Conservation (phyloP, 768 basidiomycete species). For the Albatrellus ellisii region DNA sequence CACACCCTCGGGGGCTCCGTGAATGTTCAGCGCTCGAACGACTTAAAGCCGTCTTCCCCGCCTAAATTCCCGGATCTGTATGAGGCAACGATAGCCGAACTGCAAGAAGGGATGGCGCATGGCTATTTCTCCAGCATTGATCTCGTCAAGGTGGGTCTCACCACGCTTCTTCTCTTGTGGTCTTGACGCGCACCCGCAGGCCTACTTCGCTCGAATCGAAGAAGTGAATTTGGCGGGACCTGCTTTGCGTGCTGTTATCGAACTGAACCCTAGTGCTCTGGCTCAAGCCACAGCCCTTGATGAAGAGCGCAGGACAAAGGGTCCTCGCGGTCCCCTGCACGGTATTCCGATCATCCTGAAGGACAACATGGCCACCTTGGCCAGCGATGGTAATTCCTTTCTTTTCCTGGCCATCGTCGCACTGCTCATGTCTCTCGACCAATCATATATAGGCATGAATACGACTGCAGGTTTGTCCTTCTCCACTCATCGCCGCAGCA, state of each 20-base stretch:
- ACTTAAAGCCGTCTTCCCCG: too few species aligned
- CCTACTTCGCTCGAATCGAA: constrained; percentile 53
- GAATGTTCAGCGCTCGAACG: too few species aligned
- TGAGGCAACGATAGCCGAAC: too few species aligned
- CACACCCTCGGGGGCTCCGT: too few species aligned
- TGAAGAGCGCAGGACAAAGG: constrained; percentile 25
- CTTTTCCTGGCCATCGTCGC: neutral
- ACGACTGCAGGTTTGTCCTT: neutral
- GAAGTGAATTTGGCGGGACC: constrained; percentile 56
- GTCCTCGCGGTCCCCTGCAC: constrained; percentile 35
- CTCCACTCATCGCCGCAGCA: neutral
- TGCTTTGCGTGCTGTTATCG: constrained; percentile 42
- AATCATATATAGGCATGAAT: neutral
- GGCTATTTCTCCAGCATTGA: too few species aligned
- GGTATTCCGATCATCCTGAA: constrained; percentile 43
- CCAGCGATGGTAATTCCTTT: constrained; percentile 17
- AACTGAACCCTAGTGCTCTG: constrained; percentile 41
- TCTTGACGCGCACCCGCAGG: constrained; percentile 24
- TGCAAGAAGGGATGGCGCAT: too few species aligned
- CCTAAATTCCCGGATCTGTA: too few species aligned
- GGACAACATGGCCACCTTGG: constrained; percentile 27
- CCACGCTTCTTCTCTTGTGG: too few species aligned
- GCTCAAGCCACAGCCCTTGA: constrained; percentile 38
- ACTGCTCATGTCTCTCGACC: neutral
- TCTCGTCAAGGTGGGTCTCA: too few species aligned